phyloP scores from a whole-genome alignment of 495 filamentous ascomycete species.

The Penicillium taxi region DNA sequence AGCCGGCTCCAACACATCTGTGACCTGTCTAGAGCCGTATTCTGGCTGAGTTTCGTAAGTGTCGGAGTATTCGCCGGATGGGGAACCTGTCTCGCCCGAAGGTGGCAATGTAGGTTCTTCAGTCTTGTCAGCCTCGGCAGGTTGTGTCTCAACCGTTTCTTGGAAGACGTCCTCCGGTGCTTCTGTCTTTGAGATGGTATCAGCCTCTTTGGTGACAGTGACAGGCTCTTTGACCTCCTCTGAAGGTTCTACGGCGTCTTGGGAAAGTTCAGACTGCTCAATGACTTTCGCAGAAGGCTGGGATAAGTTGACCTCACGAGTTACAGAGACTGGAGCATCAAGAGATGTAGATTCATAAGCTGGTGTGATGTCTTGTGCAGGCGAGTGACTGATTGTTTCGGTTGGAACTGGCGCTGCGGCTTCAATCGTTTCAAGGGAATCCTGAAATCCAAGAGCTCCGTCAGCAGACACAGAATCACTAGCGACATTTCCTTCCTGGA shows the following conservation, averaged over 20 bases:
- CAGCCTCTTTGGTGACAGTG: conserved; percentile 5
- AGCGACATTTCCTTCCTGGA: conserved; percentile 1
- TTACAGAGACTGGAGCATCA: not conserved
- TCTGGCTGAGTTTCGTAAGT: conserved; percentile 10
- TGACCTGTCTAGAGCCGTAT: conserved; percentile 8
- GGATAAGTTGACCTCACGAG: not conserved
- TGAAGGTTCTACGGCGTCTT: not conserved
- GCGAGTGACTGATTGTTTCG: not conserved
- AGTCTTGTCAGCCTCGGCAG: conserved; percentile 1
- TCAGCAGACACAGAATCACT: conserved; percentile 1
- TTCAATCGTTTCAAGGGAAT: conserved; percentile 3
- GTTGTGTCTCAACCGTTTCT: conserved; percentile 18
- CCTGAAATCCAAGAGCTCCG: conserved; percentile 2
- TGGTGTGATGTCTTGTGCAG: not conserved
- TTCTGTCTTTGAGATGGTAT: conserved; percentile 14
- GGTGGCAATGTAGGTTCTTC: conserved; percentile 4
- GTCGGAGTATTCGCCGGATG: conserved; percentile 3
- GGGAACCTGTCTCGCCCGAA: conserved; percentile 3
- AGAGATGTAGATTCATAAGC: not conserved
- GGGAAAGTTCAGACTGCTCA: not conserved
- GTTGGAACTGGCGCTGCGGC: not conserved
- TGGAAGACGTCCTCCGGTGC: conserved; percentile 20
- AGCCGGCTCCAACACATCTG: conserved; percentile 15
- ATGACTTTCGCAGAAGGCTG: not conserved
- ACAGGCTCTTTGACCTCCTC: not conserved